Evolutionary conservation across 176 grass and related monocot species (phyloP), one percentile per base, ranked within the genome.

Genomic region (barley (Hordeum vulgare)): DNA sequence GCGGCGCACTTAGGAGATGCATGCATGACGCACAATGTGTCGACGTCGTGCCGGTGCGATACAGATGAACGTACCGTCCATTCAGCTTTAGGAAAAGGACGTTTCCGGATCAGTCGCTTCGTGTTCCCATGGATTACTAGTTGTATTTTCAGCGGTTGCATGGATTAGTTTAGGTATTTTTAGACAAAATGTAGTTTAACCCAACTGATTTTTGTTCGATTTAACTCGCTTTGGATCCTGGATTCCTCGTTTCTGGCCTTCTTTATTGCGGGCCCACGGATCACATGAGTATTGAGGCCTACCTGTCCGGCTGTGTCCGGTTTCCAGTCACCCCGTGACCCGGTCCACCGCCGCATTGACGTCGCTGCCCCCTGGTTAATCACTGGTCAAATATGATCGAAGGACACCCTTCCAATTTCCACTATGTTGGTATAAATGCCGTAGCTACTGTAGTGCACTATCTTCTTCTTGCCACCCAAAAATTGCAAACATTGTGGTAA

Each of bases 311-410:
- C 27, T 42, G 24, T 69, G 79, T 33, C 20, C 21, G 42, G 26
- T 49, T 65, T 63, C 77, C 4, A 18, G 18, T 64, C 39, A 31
- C 13, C 28, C 41, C 5, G 23, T 66, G 81, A 47, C 75, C 75
- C 8, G 77, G 60, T 60, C 47, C 76, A 67, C 76, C 76, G 68
- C 76, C 45, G 36, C 86, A 84, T 59, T 84, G 34, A 84, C 81
- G 31, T 57, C 45, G 28, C 31, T 56, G 76, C 35, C 68, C 26
- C 44, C 26, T 54, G 3, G 35, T 10, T 61, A 35, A 25, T 75
- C 42, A 14, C 24, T 1, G 41, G 44, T 68, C 44, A 56, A 57
- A 47, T 45, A 39, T 39, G 39, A 40, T 41, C 40, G 10, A 41
- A 41, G 40, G 40, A 41, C 40, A 11, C 10, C 40, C 40, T 42